phyloP scores from a whole-genome alignment of 2,329 filamentous ascomycete species.

The Verticillium zaregamsianum region DNA sequence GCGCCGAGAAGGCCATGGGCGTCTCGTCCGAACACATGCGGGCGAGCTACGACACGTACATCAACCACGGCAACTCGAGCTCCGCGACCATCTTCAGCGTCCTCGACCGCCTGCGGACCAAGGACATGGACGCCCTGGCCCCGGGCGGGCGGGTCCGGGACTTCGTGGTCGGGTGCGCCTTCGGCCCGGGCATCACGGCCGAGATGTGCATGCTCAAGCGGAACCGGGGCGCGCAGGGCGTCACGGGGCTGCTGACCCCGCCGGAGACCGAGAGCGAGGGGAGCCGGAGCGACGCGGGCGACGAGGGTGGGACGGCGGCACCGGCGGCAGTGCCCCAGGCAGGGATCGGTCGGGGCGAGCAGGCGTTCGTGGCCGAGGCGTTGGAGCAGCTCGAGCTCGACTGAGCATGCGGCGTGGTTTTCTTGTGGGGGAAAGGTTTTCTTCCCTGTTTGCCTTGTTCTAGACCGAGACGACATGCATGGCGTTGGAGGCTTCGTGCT shows the following conservation, averaged over 20 bases:
- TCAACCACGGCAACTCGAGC: slow-evolving; percentile 64
- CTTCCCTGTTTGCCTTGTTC: too few relatives aligned
- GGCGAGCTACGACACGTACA: slow-evolving; percentile 67
- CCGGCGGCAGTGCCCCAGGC: slow-evolving; percentile 2
- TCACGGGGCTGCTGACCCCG: slow-evolving; percentile 44
- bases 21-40: slow-evolving; percentile 61
- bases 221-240: slow-evolving; percentile 23
- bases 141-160: slow-evolving; percentile 46
- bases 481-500: not conserved
- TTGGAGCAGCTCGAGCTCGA: slow-evolving; percentile 19
- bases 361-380: slow-evolving; percentile 15
- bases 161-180: slow-evolving; percentile 63
- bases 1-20: slow-evolving; percentile 54
- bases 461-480: not conserved
- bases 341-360: slow-evolving; percentile 4
- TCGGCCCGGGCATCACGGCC: slow-evolving; percentile 64
- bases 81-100: slow-evolving; percentile 68
- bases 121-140: slow-evolving; percentile 55
- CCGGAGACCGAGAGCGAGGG: slow-evolving; percentile 50
- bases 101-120: slow-evolving; percentile 53
- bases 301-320: slow-evolving; percentile 17
- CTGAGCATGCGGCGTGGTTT: not conserved
- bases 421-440: not conserved
- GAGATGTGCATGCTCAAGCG: slow-evolving; percentile 65
- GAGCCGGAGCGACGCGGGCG: slow-evolving; percentile 35